A percentile compares a stretch with the other conserved stretches of the same genome.
phyloP scores from a whole-genome alignment of 192 early-diverging fungal genomes.

The Coemansia sp. region DNA sequence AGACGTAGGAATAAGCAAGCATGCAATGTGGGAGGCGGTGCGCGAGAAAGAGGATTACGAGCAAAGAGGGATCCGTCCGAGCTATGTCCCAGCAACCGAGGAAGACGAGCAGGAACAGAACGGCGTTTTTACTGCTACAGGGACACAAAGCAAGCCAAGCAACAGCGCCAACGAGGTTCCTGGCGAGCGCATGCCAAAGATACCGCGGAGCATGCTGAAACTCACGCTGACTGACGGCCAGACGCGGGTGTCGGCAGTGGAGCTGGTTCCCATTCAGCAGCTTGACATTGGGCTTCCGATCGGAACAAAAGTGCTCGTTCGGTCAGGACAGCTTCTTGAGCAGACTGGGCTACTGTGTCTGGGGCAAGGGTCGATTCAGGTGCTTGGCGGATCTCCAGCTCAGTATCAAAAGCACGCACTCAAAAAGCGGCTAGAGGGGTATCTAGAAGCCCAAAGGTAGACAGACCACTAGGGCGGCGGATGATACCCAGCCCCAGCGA shows the following conservation, averaged over 20 bases:
- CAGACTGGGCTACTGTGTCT: constrained; percentile 30
- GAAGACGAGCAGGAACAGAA: constrained; percentile 13
- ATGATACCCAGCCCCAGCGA: no score
- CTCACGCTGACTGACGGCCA: constrained; percentile 43
- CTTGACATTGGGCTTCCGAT: constrained; percentile 41
- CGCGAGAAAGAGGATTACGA: constrained; percentile 50
- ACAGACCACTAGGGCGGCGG: not conserved
- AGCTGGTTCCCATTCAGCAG: constrained; percentile 29
- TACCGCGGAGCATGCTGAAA: constrained; percentile 45
- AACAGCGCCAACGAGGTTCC: not conserved
- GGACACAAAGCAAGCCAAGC: constrained; percentile 7
- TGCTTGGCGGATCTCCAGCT: constrained; percentile 37
- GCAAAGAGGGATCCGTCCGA: constrained; percentile 45
- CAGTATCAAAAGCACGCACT: constrained; percentile 39
- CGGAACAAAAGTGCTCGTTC: constrained; percentile 45
- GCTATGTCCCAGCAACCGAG: constrained; percentile 28
- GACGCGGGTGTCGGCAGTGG: constrained; percentile 30
- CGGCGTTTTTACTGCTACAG: constrained; percentile 16
- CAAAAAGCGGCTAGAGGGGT: constrained; percentile 22
- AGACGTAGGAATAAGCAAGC: constrained; percentile 48
- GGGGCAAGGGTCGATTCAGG: constrained; percentile 7
- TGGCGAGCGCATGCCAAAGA: constrained; percentile 32
- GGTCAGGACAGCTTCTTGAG: constrained; percentile 21
- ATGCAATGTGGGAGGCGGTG: constrained; percentile 49
- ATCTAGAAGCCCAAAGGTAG: not conserved